These are phyloP conservation scores for Canavalia ensiformis DNA, from an alignment of 306 rosid species.

Conservation along the genomic window DNA sequence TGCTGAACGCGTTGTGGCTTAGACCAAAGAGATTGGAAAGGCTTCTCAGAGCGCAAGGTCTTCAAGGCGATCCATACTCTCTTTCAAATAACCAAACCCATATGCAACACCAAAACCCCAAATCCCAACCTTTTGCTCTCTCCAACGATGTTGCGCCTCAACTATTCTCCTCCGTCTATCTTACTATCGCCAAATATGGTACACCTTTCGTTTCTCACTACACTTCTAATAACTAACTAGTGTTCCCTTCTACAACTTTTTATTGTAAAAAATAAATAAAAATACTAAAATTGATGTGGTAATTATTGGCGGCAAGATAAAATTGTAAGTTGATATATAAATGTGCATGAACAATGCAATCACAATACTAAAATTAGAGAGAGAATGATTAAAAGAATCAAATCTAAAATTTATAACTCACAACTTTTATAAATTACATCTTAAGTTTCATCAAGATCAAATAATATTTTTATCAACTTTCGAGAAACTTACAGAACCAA, in stretches of 20 bases:
- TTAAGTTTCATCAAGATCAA: too few relatives aligned
- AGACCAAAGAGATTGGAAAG: slow-evolving; percentile 58
- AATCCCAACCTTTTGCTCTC: slow-evolving; percentile 47
- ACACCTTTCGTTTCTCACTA: not conserved
- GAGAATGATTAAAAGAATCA: too few relatives aligned
- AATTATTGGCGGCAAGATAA: too few relatives aligned
- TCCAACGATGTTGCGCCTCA: slow-evolving; percentile 48
- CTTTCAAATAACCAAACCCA: not conserved
- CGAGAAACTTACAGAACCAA: too few relatives aligned
- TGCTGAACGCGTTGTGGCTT: slow-evolving; percentile 57
- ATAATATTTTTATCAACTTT: too few relatives aligned
- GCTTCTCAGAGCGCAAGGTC: slow-evolving; percentile 55
- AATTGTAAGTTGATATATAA: too few relatives aligned
- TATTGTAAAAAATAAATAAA: too few relatives aligned
- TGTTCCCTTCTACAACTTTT: not conserved
- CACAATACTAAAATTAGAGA: too few relatives aligned
- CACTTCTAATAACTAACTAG: not conserved
- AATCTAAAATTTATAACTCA: too few relatives aligned
- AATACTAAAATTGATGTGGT: too few relatives aligned
- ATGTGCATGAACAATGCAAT: too few relatives aligned
- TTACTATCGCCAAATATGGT: slow-evolving; percentile 50
- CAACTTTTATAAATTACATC: too few relatives aligned
- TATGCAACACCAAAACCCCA: not conserved
- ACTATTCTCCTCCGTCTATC: slow-evolving; percentile 5
- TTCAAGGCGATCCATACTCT: slow-evolving; percentile 53